A percentile compares a stretch with the other conserved stretches of the same genome.
Evolutionary conservation across 345 rosid species (phyloP).

Genomic region (Reutealis trisperma): DNA sequence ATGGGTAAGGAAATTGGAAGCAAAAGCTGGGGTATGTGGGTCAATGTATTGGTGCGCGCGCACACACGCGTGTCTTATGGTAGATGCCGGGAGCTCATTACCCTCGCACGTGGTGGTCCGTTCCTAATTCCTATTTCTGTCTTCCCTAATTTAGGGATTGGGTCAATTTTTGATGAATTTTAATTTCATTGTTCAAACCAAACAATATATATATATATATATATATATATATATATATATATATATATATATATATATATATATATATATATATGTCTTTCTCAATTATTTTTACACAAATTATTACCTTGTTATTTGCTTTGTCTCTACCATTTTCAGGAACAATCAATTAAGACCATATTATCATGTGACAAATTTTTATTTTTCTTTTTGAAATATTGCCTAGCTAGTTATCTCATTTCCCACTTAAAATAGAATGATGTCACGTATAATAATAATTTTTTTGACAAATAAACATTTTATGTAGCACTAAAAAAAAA

Average conservation of each 20-base stretch:
- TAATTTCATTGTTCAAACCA: background rate
- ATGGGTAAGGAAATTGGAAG: background rate
- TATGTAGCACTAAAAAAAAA: no score
- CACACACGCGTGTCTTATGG: constrained; percentile 42
- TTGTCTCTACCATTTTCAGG: no score
- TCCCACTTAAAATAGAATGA: no score
- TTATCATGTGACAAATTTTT: no score
- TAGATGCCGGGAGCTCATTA: constrained; percentile 28
- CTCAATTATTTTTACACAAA: background rate
- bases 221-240: no score
- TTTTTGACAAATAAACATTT: no score
- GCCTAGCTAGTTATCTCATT: no score
- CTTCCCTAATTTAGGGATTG: background rate
- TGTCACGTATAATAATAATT: no score
- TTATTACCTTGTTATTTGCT: background rate
- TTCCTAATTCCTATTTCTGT: background rate
- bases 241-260: no score
- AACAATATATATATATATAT: background rate
- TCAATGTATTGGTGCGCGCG: constrained; percentile 24
- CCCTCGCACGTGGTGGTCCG: constrained; percentile 7
- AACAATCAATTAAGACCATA: no score
- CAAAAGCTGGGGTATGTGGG: background rate
- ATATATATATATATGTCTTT: background rate
- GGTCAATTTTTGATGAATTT: background rate
- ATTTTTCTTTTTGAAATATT: no score